A percentile compares a stretch with the other conserved stretches of the same genome.
These are phyloP conservation scores for Cotoneaster glaucophyllus DNA, from an alignment of 306 rosid genomes.

Conservation along the genomic window DNA sequence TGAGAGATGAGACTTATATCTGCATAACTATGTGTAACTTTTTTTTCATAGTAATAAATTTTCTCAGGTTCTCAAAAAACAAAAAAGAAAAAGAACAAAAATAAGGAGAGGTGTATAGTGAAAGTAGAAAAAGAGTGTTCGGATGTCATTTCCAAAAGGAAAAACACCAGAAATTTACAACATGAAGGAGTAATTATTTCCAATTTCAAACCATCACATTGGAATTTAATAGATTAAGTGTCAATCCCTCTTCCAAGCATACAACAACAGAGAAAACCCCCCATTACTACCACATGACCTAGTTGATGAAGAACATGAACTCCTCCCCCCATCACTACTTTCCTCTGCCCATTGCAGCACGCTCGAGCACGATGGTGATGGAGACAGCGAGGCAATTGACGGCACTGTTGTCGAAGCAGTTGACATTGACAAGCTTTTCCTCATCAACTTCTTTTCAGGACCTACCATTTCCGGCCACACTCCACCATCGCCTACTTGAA, in stretches of 20 bases:
- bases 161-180: slow-evolving; percentile 1
- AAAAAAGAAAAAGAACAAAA: no score
- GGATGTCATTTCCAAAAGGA: neutral
- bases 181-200: neutral
- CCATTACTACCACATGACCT: slow-evolving; percentile 53
- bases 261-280: slow-evolving; percentile 66
- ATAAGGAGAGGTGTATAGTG: no score
- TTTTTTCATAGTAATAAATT: no score
- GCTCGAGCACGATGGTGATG: slow-evolving; percentile 41
- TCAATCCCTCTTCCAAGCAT: slow-evolving; percentile 67
- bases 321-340: slow-evolving; percentile 70
- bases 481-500: slow-evolving; percentile 67
- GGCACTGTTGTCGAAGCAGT: slow-evolving; percentile 21
- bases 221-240: neutral
- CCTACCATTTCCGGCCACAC: slow-evolving; percentile 80
- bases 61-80: no score
- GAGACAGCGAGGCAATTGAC: slow-evolving; percentile 9
- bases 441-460: slow-evolving; percentile 61
- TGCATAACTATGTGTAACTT: no score
- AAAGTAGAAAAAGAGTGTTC: neutral
- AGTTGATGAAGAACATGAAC: slow-evolving; percentile 73
- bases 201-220: neutral
- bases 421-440: slow-evolving; percentile 39
- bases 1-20: no score
- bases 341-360: slow-evolving; percentile 89